These are phyloP conservation scores for Verbena officinalis DNA, from an alignment of 257 asterid genomes.

Conservation along the genomic window DNA sequence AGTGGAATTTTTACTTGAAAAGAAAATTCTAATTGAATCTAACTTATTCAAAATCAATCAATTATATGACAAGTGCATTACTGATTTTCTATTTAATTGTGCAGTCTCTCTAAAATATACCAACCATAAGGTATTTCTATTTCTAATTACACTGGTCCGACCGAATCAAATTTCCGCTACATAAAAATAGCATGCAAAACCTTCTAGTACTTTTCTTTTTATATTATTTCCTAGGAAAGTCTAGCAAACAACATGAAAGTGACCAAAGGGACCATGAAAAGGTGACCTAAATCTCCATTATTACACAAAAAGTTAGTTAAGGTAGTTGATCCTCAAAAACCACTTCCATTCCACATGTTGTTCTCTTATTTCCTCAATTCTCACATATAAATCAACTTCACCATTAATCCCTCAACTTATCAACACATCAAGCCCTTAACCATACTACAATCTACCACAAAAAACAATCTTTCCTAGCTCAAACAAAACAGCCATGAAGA, in stretches of 20 bases:
- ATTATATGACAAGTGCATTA: no score
- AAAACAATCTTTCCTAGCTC: background rate
- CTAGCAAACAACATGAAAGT: background rate
- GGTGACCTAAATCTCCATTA: constrained; percentile 37
- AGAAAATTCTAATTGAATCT: no score
- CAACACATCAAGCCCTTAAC: background rate
- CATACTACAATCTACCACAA: background rate
- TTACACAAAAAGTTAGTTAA: constrained; percentile 39
- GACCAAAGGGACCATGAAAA: background rate
- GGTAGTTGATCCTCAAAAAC: constrained; percentile 63
- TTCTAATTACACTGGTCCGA: no score
- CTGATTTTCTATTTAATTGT: no score
- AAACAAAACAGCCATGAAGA: constrained; percentile 30
- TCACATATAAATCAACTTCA: constrained; percentile 35
- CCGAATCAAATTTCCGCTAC: no score
- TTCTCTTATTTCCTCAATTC: background rate
- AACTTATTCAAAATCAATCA: no score
- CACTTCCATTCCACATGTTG: constrained; percentile 23
- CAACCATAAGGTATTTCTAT: no score
- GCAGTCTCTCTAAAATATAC: no score
- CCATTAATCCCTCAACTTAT: constrained; percentile 1
- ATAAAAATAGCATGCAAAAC: no score
- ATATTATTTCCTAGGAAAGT: background rate
- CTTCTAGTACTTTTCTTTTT: background rate
- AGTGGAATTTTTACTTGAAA: no score